Conservation (phyloP, 768 basidiomycete genomes). For the Phanerochaete carnosa region DNA sequence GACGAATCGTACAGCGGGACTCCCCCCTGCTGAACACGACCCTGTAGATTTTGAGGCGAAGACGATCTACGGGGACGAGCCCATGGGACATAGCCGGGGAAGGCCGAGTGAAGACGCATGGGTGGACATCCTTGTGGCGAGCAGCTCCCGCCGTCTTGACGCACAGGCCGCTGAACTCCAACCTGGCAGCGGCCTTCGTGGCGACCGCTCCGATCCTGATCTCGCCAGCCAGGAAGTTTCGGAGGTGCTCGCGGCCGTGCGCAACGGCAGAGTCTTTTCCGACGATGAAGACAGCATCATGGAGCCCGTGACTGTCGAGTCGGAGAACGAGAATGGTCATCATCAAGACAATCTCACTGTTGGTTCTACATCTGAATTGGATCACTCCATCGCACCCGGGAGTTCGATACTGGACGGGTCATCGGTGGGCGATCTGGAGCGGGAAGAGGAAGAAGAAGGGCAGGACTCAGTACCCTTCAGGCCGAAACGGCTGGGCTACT, state of each 20-base stretch:
- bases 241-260: conserved; percentile 60
- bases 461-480: conserved; percentile 1
- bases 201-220: conserved; percentile 57
- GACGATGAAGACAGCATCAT: conserved; percentile 38
- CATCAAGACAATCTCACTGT: conserved; percentile 22
- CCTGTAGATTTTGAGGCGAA: conserved; percentile 83
- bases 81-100: conserved; percentile 38
- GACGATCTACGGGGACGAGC: conserved; percentile 50
- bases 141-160: conserved; percentile 48
- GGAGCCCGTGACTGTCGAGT: conserved; percentile 13
- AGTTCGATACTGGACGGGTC: neutral
- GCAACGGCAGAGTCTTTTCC: conserved; percentile 30
- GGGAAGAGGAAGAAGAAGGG: conserved; percentile 22
- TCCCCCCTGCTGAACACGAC: conserved; percentile 74
- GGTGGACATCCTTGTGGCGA: conserved; percentile 83
- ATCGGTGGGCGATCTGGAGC: neutral
- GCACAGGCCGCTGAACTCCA: conserved; percentile 51
- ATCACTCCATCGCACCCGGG: neutral
- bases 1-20: conserved; percentile 42
- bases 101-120: conserved; percentile 70
- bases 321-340: conserved; percentile 19
- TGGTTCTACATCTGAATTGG: conserved; percentile 4
- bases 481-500: conserved; percentile 56
- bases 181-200: conserved; percentile 24
- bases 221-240: conserved; percentile 71